Conservation (phyloP, 108 stramenopile genomes). For the Conticribra guillardii region DNA sequence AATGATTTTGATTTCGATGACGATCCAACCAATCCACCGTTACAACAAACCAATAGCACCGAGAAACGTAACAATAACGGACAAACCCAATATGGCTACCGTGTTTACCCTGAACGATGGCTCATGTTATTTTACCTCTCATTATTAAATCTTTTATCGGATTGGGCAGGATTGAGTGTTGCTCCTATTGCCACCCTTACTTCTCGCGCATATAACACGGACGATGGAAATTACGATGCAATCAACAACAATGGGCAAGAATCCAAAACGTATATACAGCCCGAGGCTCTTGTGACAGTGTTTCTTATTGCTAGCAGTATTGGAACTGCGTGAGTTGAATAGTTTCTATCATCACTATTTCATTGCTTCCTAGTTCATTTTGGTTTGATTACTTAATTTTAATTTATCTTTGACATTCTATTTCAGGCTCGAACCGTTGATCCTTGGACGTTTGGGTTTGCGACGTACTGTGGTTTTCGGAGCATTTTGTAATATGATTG, state of each 20-base stretch:
- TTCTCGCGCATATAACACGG: constrained; percentile 30
- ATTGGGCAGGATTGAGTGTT: constrained; percentile 45
- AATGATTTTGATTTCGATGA: too few species aligned
- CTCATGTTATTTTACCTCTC: constrained; percentile 90
- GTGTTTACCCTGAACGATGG: constrained; percentile 83
- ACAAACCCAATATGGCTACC: constrained; percentile 43
- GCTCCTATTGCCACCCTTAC: constrained; percentile 40
- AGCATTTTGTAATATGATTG: constrained; percentile 76
- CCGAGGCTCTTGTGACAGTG: constrained; percentile 75
- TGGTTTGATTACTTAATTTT: too few species aligned
- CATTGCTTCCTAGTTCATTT: not conserved
- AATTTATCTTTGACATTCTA: too few species aligned
- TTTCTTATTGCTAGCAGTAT: constrained; percentile 77
- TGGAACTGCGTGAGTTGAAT: constrained; percentile 29
- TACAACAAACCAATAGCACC: too few species aligned
- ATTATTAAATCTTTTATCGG: constrained; percentile 71
- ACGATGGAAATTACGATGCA: constrained; percentile 6
- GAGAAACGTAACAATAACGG: not conserved
- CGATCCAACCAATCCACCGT: too few species aligned
- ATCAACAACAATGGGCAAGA: constrained; percentile 51
- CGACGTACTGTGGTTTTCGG: constrained; percentile 80
- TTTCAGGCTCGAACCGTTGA: constrained; percentile 82
- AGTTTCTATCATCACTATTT: not conserved
- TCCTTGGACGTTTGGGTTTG: constrained; percentile 74
- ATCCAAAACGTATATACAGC: constrained; percentile 73